These are phyloP conservation scores for Circinella umbellata DNA, from an alignment of 371 early-diverging fungal genomes.

Conservation along the genomic window DNA sequence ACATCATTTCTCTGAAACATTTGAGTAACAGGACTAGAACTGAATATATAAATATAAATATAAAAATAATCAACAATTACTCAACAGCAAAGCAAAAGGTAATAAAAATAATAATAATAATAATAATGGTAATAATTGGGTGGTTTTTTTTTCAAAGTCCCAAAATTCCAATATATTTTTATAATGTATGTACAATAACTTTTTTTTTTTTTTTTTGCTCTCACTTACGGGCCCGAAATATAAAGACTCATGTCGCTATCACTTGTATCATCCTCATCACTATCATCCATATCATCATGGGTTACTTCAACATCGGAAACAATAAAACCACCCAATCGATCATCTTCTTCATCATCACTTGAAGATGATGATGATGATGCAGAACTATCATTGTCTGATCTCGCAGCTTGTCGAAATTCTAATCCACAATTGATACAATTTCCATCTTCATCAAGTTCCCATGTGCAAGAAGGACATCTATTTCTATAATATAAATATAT, in stretches of 20 bases:
- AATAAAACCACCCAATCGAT: slow-evolving; percentile 10
- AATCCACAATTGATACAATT: slow-evolving; percentile 4
- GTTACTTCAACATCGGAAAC: slow-evolving; percentile 1
- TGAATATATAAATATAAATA: too few species aligned
- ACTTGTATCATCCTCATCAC: not conserved
- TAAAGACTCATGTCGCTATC: not conserved
- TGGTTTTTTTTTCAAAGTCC: too few species aligned
- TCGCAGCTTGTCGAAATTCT: not conserved
- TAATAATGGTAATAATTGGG: too few species aligned
- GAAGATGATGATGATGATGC: not conserved
- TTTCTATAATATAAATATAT: slow-evolving; percentile 3
- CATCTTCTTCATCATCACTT: not conserved
- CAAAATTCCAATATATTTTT: too few species aligned
- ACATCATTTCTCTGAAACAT: not conserved
- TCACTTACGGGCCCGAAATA: too few species aligned
- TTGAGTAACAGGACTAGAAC: too few species aligned
- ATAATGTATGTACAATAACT: too few species aligned
- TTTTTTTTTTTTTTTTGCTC: too few species aligned
- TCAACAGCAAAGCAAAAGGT: not conserved
- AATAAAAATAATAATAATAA: not conserved
- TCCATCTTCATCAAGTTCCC: slow-evolving; percentile 18
- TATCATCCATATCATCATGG: not conserved
- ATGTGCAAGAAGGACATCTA: slow-evolving; percentile 12
- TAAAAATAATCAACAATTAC: too few species aligned
- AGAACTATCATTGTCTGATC: not conserved